A percentile compares a stretch with the other conserved stretches of the same genome.
Conservation (phyloP, 2,329 filamentous ascomycete species). For the Hysterium pulicare region DNA sequence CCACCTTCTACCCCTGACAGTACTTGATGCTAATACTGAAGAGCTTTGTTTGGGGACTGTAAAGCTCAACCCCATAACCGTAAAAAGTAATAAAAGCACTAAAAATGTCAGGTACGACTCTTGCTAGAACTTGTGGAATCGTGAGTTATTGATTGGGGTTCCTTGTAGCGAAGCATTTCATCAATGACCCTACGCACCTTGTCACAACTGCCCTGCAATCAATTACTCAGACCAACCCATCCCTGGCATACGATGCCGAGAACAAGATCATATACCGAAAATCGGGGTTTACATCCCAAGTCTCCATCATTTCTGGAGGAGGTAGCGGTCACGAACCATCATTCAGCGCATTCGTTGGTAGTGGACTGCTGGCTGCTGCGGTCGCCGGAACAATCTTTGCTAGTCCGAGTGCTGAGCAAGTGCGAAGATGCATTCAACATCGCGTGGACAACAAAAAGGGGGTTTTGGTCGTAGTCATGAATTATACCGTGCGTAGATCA, state of each 20-base stretch:
- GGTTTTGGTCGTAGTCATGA: constrained; percentile 90
- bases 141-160: too few relatives aligned
- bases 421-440: constrained; percentile 70
- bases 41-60: too few relatives aligned
- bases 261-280: constrained; percentile 84
- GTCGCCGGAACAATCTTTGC: constrained; percentile 88
- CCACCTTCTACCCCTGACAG: too few relatives aligned
- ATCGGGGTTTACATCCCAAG: constrained; percentile 51
- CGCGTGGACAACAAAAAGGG: constrained; percentile 69
- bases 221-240: constrained; percentile 80
- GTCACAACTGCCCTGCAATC: constrained; percentile 73
- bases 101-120: too few relatives aligned
- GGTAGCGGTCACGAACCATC: constrained; percentile 88
- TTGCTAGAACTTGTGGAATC: too few relatives aligned
- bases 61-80: too few relatives aligned
- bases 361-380: constrained; percentile 73
- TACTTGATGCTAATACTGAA: too few relatives aligned
- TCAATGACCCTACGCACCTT: constrained; percentile 76
- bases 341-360: constrained; percentile 81
- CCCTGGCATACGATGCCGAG: constrained; percentile 69
- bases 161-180: constrained; percentile 70
- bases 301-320: constrained; percentile 83
- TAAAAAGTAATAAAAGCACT: too few relatives aligned
- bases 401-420: constrained; percentile 76
- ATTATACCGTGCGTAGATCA: constrained; percentile 63